Evolutionary conservation across 2,329 filamentous ascomycete species (phyloP).

Genomic region (Phaeoacremonium minimum): DNA sequence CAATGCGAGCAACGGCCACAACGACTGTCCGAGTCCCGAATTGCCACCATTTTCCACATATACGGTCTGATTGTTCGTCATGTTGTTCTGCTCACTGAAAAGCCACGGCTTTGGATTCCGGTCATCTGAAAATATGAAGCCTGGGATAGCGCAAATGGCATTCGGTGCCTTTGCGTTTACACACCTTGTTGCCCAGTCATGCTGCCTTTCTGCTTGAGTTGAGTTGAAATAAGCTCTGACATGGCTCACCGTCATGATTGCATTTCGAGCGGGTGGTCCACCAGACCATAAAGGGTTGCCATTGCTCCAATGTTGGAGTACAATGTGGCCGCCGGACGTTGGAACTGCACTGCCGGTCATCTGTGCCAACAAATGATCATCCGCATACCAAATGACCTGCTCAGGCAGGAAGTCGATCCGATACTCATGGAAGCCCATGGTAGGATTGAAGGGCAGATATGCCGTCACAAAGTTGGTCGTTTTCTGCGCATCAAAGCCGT

Average conservation of each 20-base stretch:
- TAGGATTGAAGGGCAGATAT: conserved; percentile 63
- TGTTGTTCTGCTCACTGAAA: conserved; percentile 41
- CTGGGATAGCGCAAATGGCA: conserved; percentile 47
- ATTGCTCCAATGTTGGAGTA: conserved; percentile 76
- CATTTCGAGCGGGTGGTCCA: conserved; percentile 62
- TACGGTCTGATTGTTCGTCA: conserved; percentile 43
- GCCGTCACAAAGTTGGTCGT: conserved; percentile 55
- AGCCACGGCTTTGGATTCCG: conserved; percentile 35
- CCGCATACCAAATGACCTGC: conserved; percentile 65
- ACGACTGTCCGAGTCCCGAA: not conserved
- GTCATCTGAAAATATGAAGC: conserved; percentile 31
- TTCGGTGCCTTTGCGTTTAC: conserved; percentile 24
- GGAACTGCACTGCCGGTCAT: conserved; percentile 58
- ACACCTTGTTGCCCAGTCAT: conserved; percentile 37
- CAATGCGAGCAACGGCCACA: not conserved
- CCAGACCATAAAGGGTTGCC: conserved; percentile 67
- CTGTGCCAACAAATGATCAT: conserved; percentile 51
- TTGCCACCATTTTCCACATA: conserved; percentile 15
- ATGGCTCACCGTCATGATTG: conserved; percentile 61
- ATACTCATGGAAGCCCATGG: conserved; percentile 67
- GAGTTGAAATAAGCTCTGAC: conserved; percentile 80
- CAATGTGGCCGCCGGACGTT: conserved; percentile 56
- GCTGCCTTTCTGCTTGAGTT: conserved; percentile 35
- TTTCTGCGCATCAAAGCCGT: conserved; percentile 58
- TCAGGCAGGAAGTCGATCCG: conserved; percentile 69